Conservation (phyloP, 2,329 filamentous ascomycete genomes). For the Trichoderma gracile region DNA sequence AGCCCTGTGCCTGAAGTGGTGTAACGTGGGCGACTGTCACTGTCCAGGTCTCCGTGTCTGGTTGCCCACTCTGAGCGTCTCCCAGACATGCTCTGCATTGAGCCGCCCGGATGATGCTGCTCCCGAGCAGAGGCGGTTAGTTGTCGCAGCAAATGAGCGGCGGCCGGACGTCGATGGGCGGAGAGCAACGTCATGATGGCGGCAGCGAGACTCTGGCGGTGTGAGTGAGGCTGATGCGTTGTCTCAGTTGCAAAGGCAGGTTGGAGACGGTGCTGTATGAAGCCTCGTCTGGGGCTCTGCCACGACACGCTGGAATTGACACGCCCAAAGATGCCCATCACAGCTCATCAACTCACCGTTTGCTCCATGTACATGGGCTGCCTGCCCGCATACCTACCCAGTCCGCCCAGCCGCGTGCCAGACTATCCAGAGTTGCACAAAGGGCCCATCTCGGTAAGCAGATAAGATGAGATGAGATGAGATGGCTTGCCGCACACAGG, state of each 20-base stretch:
- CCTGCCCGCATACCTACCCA: too few relatives aligned
- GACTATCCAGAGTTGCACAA: not conserved
- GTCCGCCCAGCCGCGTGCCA: too few relatives aligned
- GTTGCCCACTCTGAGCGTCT: not conserved
- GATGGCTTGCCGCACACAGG: too few relatives aligned
- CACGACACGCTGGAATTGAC: not conserved
- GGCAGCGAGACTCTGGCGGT: not conserved
- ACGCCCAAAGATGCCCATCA: not conserved
- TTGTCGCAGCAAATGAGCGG: not conserved
- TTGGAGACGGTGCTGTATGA: not conserved
- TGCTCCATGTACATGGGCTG: not conserved
- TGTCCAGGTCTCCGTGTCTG: not conserved
- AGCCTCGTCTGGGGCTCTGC: not conserved
- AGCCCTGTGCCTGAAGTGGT: not conserved
- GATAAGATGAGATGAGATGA: not conserved
- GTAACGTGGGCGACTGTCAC: not conserved
- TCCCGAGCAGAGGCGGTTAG: not conserved
- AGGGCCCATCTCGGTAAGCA: not conserved
- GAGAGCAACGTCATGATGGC: not conserved
- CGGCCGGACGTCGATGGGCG: not conserved
- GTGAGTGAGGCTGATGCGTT: conserved; percentile 4
- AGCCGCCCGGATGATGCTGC: not conserved
- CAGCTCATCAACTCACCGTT: conserved; percentile 1
- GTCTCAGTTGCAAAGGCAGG: conserved; percentile 9
- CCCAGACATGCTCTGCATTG: not conserved